Percentiles rank a stretch among this genome's conserved stretches.
Conservation (phyloP, 352 stramenopile species). For the Phytopythium ostracodes region DNA sequence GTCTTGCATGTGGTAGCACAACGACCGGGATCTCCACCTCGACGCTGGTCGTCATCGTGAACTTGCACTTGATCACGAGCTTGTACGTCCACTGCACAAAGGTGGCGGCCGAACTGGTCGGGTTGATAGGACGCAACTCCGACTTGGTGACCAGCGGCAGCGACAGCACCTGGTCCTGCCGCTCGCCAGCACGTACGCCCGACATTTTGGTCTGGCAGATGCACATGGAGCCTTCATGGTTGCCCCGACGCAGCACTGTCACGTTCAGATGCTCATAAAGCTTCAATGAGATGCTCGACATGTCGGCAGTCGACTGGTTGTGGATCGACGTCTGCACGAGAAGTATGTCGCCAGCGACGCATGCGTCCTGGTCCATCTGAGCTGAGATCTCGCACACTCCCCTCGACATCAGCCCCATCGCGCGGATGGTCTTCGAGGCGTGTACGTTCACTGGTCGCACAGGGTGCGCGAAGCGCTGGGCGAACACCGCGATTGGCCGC, state of each 20-base stretch:
- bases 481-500: conserved; percentile 19
- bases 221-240: conserved; percentile 17
- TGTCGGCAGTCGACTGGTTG: conserved; percentile 25
- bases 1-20: background rate
- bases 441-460: conserved; percentile 17
- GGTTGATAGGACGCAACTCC: conserved; percentile 13
- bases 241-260: conserved; percentile 15
- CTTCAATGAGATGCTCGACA: conserved; percentile 26
- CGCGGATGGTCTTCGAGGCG: conserved; percentile 17
- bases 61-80: conserved; percentile 30
- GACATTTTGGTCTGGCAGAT: conserved; percentile 26
- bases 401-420: conserved; percentile 26
- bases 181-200: conserved; percentile 19
- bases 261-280: conserved; percentile 26
- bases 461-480: conserved; percentile 17
- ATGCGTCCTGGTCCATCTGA: conserved; percentile 20
- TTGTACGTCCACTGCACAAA: conserved; percentile 29
- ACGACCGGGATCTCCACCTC: background rate
- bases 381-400: conserved; percentile 24
- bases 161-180: conserved; percentile 23
- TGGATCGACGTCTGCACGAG: conserved; percentile 22
- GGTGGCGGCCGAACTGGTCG: conserved; percentile 17
- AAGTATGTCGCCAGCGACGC: conserved; percentile 22
- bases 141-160: conserved; percentile 22
- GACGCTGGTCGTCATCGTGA: conserved; percentile 9